Conservation (phyloP, 306 rosid species). For the Senna tora region DNA sequence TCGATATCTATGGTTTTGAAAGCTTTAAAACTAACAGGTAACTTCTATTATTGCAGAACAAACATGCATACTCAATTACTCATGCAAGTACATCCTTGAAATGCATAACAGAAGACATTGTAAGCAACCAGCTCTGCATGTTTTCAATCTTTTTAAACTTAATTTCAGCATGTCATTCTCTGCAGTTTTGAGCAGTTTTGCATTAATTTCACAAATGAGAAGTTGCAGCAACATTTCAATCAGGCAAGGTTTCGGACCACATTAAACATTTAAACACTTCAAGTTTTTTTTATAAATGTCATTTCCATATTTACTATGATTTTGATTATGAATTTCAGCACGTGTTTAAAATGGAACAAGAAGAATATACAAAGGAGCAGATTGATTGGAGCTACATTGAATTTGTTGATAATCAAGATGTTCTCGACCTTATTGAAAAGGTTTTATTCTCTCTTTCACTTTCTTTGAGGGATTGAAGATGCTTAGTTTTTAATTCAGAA, state of each 20-base stretch:
- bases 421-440: conserved; percentile 97
- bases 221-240: conserved; percentile 98
- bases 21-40: conserved; percentile 98
- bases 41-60: conserved; percentile 36
- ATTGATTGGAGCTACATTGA: conserved; percentile 99
- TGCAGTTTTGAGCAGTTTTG: conserved; percentile 99
- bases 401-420: conserved; percentile 97
- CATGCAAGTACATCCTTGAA: conserved; percentile 5
- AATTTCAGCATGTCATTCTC: conserved; percentile 56
- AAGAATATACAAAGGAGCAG: conserved; percentile 96
- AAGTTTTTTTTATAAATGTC: conserved; percentile 25
- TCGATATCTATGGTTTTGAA: conserved; percentile 98
- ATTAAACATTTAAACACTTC: conserved; percentile 28
- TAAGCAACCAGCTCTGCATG: conserved; percentile 40
- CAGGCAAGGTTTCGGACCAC: conserved; percentile 64
- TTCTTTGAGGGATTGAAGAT: conserved; percentile 22
- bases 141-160: conserved; percentile 54
- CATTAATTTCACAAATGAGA: conserved; percentile 98
- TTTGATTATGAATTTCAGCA: conserved; percentile 68
- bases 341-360: conserved; percentile 99
- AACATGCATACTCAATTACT: conserved; percentile 16
- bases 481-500: conserved; percentile 33
- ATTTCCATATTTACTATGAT: conserved; percentile 35
- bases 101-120: conserved; percentile 39
- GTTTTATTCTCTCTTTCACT: conserved; percentile 44